Percentiles rank a stretch among this genome's conserved stretches.
These are phyloP conservation scores for Mariannaea sp. DNA, from an alignment of 2,329 filamentous ascomycete species.

Conservation along the genomic window DNA sequence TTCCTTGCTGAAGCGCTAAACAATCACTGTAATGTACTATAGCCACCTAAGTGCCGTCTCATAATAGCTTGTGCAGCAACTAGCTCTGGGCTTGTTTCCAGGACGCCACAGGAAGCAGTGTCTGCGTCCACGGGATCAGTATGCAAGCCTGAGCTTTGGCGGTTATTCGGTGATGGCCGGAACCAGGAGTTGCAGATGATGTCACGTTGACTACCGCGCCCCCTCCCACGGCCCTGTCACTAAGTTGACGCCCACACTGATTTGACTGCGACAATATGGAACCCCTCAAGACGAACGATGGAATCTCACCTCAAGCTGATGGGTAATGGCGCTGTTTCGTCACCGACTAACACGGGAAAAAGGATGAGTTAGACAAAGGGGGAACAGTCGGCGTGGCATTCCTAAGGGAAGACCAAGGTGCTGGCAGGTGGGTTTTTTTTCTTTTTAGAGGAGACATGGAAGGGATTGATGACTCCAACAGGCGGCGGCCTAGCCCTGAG, in stretches of 20 bases:
- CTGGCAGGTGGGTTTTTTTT: neutral
- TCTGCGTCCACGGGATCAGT: conserved; percentile 17
- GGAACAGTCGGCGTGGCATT: conserved; percentile 16
- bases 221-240: conserved; percentile 1
- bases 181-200: conserved; percentile 12
- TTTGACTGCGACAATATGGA: conserved; percentile 5
- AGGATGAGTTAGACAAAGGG: neutral
- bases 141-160: conserved; percentile 6
- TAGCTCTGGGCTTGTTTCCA: conserved; percentile 4
- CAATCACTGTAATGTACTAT: neutral
- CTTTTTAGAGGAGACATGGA: neutral
- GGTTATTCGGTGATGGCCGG: conserved; percentile 14
- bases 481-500: neutral
- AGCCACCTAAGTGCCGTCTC: neutral
- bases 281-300: neutral
- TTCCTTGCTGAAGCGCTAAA: neutral
- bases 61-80: conserved; percentile 8
- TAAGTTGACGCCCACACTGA: conserved; percentile 6
- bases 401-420: conserved; percentile 15
- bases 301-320: neutral
- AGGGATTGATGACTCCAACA: conserved; percentile 5
- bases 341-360: conserved; percentile 3
- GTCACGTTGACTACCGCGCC: conserved; percentile 16
- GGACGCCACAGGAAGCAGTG: neutral
- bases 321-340: conserved; percentile 11